These are phyloP conservation scores for Vigna mungo DNA, from an alignment of 306 rosid genomes.

Conservation along the genomic window DNA sequence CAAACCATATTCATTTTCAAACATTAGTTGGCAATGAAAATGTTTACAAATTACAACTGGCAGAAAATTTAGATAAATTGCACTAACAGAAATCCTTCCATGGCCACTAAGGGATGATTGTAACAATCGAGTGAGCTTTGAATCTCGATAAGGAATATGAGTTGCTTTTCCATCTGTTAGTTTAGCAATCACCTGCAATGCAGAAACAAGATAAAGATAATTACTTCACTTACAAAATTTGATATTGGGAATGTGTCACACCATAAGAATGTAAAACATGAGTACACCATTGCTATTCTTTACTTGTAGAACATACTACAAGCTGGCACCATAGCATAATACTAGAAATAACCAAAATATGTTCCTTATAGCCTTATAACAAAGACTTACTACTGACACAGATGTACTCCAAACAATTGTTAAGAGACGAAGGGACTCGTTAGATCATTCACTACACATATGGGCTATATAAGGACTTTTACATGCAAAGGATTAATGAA, in stretches of 20 bases:
- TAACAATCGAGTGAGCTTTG: conserved; percentile 86
- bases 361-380: background rate
- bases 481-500: conserved; percentile 24
- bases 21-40: conserved; percentile 9
- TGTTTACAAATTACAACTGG: conserved; percentile 5
- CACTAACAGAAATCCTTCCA: conserved; percentile 87
- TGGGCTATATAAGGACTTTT: conserved; percentile 2
- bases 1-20: conserved; percentile 39
- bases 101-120: conserved; percentile 94
- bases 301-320: conserved; percentile 26
- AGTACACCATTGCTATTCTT: background rate
- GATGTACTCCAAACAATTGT: conserved; percentile 22
- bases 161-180: conserved; percentile 82
- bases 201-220: conserved; percentile 31
- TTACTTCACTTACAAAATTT: conserved; percentile 11
- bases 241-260: conserved; percentile 18
- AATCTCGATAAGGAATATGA: conserved; percentile 93
- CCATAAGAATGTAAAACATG: conserved; percentile 8
- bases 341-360: conserved; percentile 33
- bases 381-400: background rate
- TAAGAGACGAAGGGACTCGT: background rate
- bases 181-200: conserved; percentile 80
- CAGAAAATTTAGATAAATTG: conserved; percentile 18
- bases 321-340: conserved; percentile 1
- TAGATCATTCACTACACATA: background rate